Percentiles rank a stretch among this genome's conserved stretches.
These are phyloP conservation scores for Linum tenue DNA, from an alignment of 345 rosid genomes.

Conservation along the genomic window DNA sequence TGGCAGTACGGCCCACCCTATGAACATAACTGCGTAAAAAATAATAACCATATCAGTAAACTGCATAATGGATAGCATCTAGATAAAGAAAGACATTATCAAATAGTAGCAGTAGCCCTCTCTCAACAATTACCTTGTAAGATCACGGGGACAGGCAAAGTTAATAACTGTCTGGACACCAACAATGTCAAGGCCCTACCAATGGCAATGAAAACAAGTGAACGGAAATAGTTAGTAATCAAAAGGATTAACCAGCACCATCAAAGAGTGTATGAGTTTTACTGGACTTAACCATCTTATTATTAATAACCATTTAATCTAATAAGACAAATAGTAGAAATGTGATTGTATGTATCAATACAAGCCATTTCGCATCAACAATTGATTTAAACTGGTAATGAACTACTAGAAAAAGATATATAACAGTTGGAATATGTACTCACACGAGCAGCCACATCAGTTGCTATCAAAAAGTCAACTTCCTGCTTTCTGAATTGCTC, in stretches of 20 bases:
- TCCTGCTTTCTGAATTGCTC: slow-evolving; percentile 86
- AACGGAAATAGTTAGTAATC: not conserved
- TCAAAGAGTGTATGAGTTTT: not conserved
- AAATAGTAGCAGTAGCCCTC: not conserved
- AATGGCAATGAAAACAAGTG: slow-evolving; percentile 11
- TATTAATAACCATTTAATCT: not conserved
- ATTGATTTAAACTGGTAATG: not conserved
- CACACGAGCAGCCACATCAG: slow-evolving; percentile 96
- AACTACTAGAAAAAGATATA: not conserved
- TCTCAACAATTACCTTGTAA: slow-evolving; percentile 47
- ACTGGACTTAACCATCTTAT: not conserved
- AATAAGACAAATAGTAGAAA: not conserved
- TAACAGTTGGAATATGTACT: slow-evolving; percentile 21
- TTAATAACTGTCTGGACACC: slow-evolving; percentile 96
- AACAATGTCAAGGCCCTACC: slow-evolving; percentile 88
- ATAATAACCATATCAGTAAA: slow-evolving; percentile 1
- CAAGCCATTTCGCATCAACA: not conserved
- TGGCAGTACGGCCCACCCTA: slow-evolving; percentile 94
- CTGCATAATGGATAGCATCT: not conserved
- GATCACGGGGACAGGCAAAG: slow-evolving; percentile 93
- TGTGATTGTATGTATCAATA: not conserved
- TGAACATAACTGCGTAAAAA: slow-evolving; percentile 65
- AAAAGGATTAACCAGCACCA: not conserved
- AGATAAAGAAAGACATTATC: not conserved
- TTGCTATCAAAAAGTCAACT: slow-evolving; percentile 88